Percentiles rank a stretch among this genome's conserved stretches.
Evolutionary conservation across 106 monocot genomes (phyloP).

Genomic region (Dendrobium nobile): DNA sequence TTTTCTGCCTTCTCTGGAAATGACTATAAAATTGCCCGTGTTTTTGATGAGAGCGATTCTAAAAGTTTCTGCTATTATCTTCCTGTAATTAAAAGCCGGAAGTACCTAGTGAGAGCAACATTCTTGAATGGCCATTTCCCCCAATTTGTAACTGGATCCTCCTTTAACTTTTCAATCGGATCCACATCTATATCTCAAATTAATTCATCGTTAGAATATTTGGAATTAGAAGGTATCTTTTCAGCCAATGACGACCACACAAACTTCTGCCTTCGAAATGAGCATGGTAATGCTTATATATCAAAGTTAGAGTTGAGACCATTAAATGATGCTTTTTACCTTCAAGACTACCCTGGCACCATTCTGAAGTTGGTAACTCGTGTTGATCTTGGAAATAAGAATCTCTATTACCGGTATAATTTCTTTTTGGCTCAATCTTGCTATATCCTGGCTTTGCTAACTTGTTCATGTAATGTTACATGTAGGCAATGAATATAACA

Average conservation of each 20-base stretch:
- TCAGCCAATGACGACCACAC: conserved; percentile 11
- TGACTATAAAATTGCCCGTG: neutral
- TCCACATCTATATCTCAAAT: conserved; percentile 26
- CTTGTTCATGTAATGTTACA: neutral
- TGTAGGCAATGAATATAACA: neutral
- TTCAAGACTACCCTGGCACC: conserved; percentile 5
- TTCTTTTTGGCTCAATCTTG: neutral
- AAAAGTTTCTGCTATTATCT: conserved; percentile 22
- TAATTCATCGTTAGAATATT: conserved; percentile 14
- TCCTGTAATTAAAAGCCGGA: conserved; percentile 14
- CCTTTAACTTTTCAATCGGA: conserved; percentile 29
- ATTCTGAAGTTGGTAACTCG: conserved; percentile 26
- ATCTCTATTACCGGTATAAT: conserved; percentile 18
- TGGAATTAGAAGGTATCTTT: conserved; percentile 23
- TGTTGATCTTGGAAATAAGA: conserved; percentile 29
- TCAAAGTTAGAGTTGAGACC: conserved; percentile 33
- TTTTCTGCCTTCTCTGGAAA: conserved; percentile 7
- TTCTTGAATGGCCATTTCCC: conserved; percentile 9
- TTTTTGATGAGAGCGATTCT: conserved; percentile 14
- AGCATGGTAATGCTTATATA: conserved; percentile 27
- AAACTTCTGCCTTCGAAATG: conserved; percentile 18
- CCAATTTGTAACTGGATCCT: neutral
- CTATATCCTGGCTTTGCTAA: neutral
- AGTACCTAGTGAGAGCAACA: conserved; percentile 24
- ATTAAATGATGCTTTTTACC: conserved; percentile 16